Base-by-base conservation (phyloP, 352 stramenopile species). In the Blastocystis sp. region DNA sequence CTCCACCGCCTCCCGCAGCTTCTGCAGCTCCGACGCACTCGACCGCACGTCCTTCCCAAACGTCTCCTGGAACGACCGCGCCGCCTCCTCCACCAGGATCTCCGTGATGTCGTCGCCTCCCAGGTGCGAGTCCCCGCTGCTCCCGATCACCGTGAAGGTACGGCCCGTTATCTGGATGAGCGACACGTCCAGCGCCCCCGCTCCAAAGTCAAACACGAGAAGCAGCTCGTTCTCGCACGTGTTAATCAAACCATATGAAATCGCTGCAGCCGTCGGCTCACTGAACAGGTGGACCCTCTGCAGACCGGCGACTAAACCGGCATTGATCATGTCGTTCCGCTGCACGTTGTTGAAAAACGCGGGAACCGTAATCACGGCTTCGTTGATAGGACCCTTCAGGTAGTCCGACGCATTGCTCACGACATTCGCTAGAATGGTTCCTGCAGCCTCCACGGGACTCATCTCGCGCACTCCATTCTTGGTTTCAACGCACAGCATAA, bases 231-330 rank as follows among this genome's bases (percentile, higher is more conserved):
- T 40, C 24, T 29, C 8, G 1, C n/a, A 56, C n/a, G 32, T 32
- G 32, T 75, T 76, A 24, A 73, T 73, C 40, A 75, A n/a, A 21
- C 73, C 73, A 40, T 84, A 84, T 7, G 73, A 49, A 48, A 84
- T 84, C 6, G 54, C 48, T 40, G 73, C 32, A 4, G 73, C 73
- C 6, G 92, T 95, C 14, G 92, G 92, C 86, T 96, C 92, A 88
- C 94, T 96, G 65, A 96, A 93, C 11, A 96, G 90, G 8, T 96
- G 92, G 69, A 98, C 91, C 24, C 95, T 92, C 63, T 95, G 92
- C 49, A 99, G 93, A 0, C 96, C 95, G 0, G 95, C 95, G 92
- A 94, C 8, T 88, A 90, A 93, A 16, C 90, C 93, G 48, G 90
- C 92, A n/a, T 90, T 89, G 71, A 94, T 91, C 38, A 92, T 96